Conservation (phyloP, 2,329 filamentous ascomycete genomes). For the Boeremia lycopersici region DNA sequence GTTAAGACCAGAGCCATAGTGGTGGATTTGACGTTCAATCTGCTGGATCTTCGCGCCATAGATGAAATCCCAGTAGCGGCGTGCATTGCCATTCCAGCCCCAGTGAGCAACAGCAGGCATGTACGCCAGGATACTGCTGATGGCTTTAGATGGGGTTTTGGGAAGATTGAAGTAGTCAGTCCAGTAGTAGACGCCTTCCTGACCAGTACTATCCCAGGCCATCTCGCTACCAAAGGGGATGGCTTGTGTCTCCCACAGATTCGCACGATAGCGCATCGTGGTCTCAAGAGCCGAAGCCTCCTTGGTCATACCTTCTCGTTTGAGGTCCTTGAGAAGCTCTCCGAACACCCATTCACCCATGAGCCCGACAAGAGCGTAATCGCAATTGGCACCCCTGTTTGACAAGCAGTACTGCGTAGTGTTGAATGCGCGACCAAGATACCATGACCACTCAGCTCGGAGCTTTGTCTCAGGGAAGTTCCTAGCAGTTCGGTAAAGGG, state of each 20-base stretch:
- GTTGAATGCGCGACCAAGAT: slow-evolving; percentile 60
- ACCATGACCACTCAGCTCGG: slow-evolving; percentile 59
- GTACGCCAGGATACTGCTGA: slow-evolving; percentile 62
- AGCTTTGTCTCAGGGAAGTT: slow-evolving; percentile 55
- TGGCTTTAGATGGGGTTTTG: slow-evolving; percentile 57
- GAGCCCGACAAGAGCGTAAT: slow-evolving; percentile 57
- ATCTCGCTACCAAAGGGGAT: slow-evolving; percentile 66
- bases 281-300: slow-evolving; percentile 52
- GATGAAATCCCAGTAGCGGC: slow-evolving; percentile 66
- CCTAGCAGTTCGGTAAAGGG: slow-evolving; percentile 61
- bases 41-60: slow-evolving; percentile 52
- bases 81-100: slow-evolving; percentile 67
- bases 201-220: slow-evolving; percentile 67
- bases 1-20: slow-evolving; percentile 66
- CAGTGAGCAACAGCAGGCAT: slow-evolving; percentile 65
- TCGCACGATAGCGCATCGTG: slow-evolving; percentile 57
- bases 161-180: slow-evolving; percentile 59
- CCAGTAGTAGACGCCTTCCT: slow-evolving; percentile 68
- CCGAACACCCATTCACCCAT: slow-evolving; percentile 67
- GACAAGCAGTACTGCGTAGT: slow-evolving; percentile 52
- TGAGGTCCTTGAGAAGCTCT: slow-evolving; percentile 58
- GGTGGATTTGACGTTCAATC: slow-evolving; percentile 61
- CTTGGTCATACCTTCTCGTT: slow-evolving; percentile 52
- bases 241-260: slow-evolving; percentile 57
- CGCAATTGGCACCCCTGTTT: slow-evolving; percentile 44